These are phyloP conservation scores for Ophiostoma sp. DNA, from an alignment of 2,329 filamentous ascomycete genomes.

Conservation along the genomic window DNA sequence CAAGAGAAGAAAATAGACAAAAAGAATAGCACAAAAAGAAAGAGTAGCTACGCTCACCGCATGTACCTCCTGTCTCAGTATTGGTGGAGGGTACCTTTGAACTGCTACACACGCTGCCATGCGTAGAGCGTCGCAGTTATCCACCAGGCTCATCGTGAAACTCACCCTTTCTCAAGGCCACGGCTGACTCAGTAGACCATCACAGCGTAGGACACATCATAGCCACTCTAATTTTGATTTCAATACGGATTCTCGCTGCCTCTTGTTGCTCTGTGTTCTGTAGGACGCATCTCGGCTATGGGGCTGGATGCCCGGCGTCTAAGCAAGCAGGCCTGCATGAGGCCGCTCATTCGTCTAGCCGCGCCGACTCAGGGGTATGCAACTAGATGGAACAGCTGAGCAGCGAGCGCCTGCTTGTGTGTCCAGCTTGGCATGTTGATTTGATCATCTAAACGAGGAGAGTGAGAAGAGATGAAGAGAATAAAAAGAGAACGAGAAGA, in stretches of 20 bases:
- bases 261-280: not conserved
- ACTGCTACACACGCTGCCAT: not conserved
- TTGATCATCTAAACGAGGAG: not conserved
- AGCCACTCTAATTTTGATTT: not conserved
- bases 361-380: conserved; percentile 2
- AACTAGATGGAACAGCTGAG: not conserved
- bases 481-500: too few species aligned
- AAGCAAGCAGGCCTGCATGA: not conserved
- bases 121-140: not conserved
- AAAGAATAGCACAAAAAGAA: too few species aligned
- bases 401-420: not conserved
- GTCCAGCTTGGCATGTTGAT: not conserved
- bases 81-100: not conserved
- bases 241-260: too few species aligned
- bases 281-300: not conserved
- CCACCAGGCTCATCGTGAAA: conserved; percentile 5
- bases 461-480: too few species aligned
- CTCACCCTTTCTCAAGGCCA: not conserved
- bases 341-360: conserved; percentile 8
- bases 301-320: not conserved
- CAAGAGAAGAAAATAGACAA: too few species aligned
- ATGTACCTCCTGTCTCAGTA: not conserved
- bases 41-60: too few species aligned
- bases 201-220: not conserved
- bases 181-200: not conserved